Conservation (phyloP, 169 alveolate genomes). For the Cryptosporidium muris region DNA sequence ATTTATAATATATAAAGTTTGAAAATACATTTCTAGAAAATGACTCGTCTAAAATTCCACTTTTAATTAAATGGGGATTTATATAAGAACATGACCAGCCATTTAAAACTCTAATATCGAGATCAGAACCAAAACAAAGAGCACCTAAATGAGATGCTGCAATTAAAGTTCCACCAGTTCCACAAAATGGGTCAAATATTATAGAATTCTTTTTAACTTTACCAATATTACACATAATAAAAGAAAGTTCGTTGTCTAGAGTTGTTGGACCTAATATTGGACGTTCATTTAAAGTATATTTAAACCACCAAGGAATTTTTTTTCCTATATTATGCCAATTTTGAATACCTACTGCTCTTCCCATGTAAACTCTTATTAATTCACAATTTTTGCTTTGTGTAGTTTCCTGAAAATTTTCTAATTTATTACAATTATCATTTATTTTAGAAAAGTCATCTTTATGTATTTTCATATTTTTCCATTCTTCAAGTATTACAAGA, state of each 20-base stretch:
- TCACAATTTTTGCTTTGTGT: constrained; percentile 1
- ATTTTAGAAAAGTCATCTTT: neutral
- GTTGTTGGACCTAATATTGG: constrained; percentile 98
- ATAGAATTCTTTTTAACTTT: constrained; percentile 81
- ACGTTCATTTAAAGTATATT: constrained; percentile 88
- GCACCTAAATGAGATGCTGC: constrained; percentile 91
- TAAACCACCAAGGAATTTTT: constrained; percentile 82
- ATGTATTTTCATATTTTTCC: constrained; percentile 19
- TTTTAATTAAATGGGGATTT: constrained; percentile 78
- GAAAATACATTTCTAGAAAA: constrained; percentile 80
- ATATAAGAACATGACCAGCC: constrained; percentile 85
- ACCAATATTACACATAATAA: constrained; percentile 92
- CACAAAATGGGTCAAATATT: constrained; percentile 96
- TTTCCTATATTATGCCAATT: neutral
- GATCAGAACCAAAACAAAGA: constrained; percentile 93
- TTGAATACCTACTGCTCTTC: constrained; percentile 40
- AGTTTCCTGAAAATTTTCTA: constrained; percentile 22
- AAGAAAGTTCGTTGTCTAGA: constrained; percentile 93
- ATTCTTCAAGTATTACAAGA: constrained; percentile 62
- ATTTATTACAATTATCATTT: constrained; percentile 27
- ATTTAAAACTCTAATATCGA: constrained; percentile 91
- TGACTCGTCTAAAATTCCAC: constrained; percentile 58
- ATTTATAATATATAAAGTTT: constrained; percentile 86
- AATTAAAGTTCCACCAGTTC: constrained; percentile 94
- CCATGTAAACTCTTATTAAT: constrained; percentile 45